Conservation (phyloP, 768 basidiomycete genomes). For the Lactarius pseudohatsudake region DNA sequence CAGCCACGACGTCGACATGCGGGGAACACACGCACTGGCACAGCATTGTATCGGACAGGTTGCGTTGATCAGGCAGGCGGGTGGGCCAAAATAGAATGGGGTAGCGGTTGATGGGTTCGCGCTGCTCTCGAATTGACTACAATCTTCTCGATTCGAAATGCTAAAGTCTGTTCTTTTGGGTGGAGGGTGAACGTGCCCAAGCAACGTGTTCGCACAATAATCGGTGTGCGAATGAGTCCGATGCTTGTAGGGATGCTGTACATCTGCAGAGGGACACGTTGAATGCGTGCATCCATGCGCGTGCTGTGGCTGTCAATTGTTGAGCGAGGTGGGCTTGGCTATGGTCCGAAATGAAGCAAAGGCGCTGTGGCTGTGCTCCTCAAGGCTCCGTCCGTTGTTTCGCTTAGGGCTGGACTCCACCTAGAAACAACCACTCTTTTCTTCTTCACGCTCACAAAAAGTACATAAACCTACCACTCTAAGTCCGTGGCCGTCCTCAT, state of each 20-base stretch:
- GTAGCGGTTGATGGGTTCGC: too few relatives aligned
- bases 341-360: not conserved
- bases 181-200: not conserved
- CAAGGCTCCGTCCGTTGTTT: not conserved
- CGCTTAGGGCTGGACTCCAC: slow-evolving; percentile 9
- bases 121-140: not conserved
- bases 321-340: not conserved
- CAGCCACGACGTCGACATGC: not conserved
- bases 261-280: not conserved
- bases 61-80: not conserved
- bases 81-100: not conserved
- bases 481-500: not conserved
- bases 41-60: not conserved
- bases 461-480: slow-evolving; percentile 10
- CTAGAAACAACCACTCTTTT: not conserved
- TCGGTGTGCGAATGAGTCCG: not conserved
- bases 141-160: not conserved
- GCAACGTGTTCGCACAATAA: not conserved
- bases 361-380: slow-evolving; percentile 7
- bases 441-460: not conserved
- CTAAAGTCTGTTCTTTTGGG: not conserved
- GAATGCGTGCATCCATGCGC: not conserved
- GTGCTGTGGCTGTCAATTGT: not conserved
- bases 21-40: not conserved
- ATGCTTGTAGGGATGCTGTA: not conserved